Evolutionary conservation across 2,329 filamentous ascomycete species (phyloP), one percentile per base, ranked within the genome.

Genomic region (Stemphylium lycopersici): DNA sequence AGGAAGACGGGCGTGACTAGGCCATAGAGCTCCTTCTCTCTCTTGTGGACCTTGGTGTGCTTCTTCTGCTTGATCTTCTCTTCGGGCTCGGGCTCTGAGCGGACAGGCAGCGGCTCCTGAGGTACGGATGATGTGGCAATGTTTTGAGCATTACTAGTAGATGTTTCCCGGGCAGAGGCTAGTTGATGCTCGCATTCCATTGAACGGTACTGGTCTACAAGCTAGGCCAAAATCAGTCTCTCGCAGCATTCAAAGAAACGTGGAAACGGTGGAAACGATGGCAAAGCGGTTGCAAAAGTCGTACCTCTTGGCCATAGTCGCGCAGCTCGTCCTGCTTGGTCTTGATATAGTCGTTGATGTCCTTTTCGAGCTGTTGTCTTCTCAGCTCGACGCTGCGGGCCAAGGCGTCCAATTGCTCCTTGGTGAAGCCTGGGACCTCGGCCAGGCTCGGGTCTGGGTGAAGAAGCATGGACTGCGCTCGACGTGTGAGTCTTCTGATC

Each of bases 21-120:
- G 33, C 72, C 72, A 52, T 67, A 72, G 26, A 75, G 70, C 59
- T 75, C 73, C 38, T 70, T 61, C 56, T 75, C 73, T 44, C 72
- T 67, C 62, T 75, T 74, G 58, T 74, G 71, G 24, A 74, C 71
- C 45, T 69, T 68, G 44, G 66, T 68, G 62, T 72, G 68, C 62
- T 73, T 75, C 43, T 65, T 69, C 33, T 63, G 67, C 64, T 69
- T 72, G 50, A 59, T 62, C 51, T 61, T 63, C 43, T 73, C 68
- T 38, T 62, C 59, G 13, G 62, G 58, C 42, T 68, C 56, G 40
- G 59, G 51, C 39, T 56, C 24, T 16, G 52, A 33, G 26, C 39
- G 44, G 29, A 50, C 26, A 20, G 40, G 16, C 8, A 37, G 16
- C 8, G 43, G 42, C 36, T 52, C 38, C 11, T 53, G 32, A 31